Conservation (phyloP, 306 rosid genomes). For the Inga leiocalycina region DNA sequence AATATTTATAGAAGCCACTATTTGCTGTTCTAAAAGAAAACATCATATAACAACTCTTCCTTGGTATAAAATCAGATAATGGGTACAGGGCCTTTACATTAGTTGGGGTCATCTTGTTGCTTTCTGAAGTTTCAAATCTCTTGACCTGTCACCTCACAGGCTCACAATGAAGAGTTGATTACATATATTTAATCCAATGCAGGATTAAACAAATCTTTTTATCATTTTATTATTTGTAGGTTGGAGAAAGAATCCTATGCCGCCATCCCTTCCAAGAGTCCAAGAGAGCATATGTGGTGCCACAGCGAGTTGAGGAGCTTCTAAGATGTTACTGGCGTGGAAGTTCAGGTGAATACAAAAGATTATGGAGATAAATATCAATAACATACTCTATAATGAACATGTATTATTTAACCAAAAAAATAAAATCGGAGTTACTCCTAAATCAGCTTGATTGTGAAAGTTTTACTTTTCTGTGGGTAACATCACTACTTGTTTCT, state of each 20-base stretch:
- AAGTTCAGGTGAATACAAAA: conserved; percentile 58
- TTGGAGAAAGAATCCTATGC: conserved; percentile 87
- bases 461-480: not conserved
- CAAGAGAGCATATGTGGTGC: conserved; percentile 98
- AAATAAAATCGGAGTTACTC: not conserved
- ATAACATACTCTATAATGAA: conserved; percentile 9
- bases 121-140: not conserved
- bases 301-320: conserved; percentile 92
- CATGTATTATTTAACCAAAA: not conserved
- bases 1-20: conserved; percentile 17
- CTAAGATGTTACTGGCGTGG: conserved; percentile 92
- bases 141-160: conserved; percentile 4
- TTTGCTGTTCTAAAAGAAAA: conserved; percentile 1
- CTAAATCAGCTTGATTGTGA: conserved; percentile 25
- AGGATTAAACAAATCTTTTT: conserved; percentile 10
- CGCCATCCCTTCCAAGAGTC: conserved; percentile 99
- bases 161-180: not conserved
- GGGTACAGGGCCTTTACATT: not conserved
- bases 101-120: conserved; percentile 11
- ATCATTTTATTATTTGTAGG: conserved; percentile 52
- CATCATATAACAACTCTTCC: conserved; percentile 17
- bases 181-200: conserved; percentile 8
- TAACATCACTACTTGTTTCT: conserved; percentile 34
- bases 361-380: conserved; percentile 16
- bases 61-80: conserved; percentile 17